These are phyloP conservation scores for Carex parvula DNA, from an alignment of 176 grass and related monocot species.

Conservation along the genomic window DNA sequence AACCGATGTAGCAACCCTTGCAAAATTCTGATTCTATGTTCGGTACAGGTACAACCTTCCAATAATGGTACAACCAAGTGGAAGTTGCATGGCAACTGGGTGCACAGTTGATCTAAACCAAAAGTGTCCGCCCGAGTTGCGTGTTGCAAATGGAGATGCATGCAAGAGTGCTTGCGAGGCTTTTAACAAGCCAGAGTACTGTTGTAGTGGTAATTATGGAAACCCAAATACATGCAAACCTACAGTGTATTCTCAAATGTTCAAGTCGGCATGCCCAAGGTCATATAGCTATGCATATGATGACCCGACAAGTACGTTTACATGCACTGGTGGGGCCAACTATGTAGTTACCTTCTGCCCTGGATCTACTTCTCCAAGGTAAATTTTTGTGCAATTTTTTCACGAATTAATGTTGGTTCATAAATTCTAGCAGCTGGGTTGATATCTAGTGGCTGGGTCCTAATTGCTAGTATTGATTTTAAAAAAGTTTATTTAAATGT, in stretches of 20 bases:
- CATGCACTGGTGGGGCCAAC: constrained; percentile 65
- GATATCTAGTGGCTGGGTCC: neutral
- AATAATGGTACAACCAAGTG: constrained; percentile 54
- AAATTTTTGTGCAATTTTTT: neutral
- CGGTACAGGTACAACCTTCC: constrained; percentile 66
- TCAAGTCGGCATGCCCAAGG: constrained; percentile 85
- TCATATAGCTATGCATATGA: constrained; percentile 99
- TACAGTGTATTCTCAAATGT: constrained; percentile 68
- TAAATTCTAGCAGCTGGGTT: neutral
- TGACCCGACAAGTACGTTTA: constrained; percentile 86
- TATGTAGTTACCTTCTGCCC: constrained; percentile 96
- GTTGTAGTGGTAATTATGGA: constrained; percentile 80
- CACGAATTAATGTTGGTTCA: neutral
- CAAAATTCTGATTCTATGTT: neutral
- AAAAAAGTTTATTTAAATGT: neutral
- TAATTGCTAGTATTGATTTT: neutral
- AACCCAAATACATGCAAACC: constrained; percentile 74
- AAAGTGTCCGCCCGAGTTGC: constrained; percentile 69
- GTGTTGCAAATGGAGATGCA: constrained; percentile 49
- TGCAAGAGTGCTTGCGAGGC: constrained; percentile 91
- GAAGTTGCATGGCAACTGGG: constrained; percentile 55
- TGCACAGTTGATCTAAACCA: constrained; percentile 74
- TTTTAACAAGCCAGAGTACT: constrained; percentile 84
- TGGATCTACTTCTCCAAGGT: constrained; percentile 52
- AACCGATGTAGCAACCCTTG: neutral